A percentile compares a stretch with the other conserved stretches of the same genome.
These are phyloP conservation scores for Bruguiera sexangula DNA, from an alignment of 345 rosid genomes.

Conservation along the genomic window DNA sequence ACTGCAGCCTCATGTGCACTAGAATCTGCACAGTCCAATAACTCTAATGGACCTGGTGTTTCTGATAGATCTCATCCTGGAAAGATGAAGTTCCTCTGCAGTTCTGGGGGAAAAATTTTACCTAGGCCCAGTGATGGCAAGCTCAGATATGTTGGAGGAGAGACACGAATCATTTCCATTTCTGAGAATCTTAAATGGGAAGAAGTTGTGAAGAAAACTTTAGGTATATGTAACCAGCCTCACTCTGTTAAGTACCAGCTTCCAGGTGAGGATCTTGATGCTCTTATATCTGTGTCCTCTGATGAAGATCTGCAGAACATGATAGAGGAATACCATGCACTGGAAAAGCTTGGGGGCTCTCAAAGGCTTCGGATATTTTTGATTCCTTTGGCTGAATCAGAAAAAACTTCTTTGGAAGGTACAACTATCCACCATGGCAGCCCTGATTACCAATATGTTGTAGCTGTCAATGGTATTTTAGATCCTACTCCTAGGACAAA, in stretches of 20 bases:
- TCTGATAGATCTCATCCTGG: conserved; percentile 29
- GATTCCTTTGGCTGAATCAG: conserved; percentile 53
- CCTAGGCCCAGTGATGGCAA: conserved; percentile 66
- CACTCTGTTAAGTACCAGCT: conserved; percentile 68
- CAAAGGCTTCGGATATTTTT: conserved; percentile 57
- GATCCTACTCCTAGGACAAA: conserved; percentile 37
- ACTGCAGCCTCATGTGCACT: conserved; percentile 13
- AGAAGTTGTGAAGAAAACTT: conserved; percentile 55
- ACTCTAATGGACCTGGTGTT: conserved; percentile 24
- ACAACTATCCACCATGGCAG: conserved; percentile 32
- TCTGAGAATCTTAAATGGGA: conserved; percentile 46
- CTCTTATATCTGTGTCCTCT: conserved; percentile 60
- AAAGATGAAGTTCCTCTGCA: conserved; percentile 61
- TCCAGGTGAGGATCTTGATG: conserved; percentile 71
- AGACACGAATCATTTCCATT: conserved; percentile 60
- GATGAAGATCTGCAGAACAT: conserved; percentile 66
- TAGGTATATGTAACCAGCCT: conserved; percentile 41
- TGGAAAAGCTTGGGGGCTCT: conserved; percentile 47
- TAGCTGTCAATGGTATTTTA: conserved; percentile 42
- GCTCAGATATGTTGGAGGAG: conserved; percentile 67
- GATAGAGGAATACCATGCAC: conserved; percentile 60
- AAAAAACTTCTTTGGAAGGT: conserved; percentile 37
- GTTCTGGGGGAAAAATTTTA: conserved; percentile 64
- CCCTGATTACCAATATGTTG: conserved; percentile 45
- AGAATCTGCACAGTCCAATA: conserved; percentile 34